These are phyloP conservation scores for Carpinus fangiana DNA, from an alignment of 306 rosid species.

Conservation along the genomic window DNA sequence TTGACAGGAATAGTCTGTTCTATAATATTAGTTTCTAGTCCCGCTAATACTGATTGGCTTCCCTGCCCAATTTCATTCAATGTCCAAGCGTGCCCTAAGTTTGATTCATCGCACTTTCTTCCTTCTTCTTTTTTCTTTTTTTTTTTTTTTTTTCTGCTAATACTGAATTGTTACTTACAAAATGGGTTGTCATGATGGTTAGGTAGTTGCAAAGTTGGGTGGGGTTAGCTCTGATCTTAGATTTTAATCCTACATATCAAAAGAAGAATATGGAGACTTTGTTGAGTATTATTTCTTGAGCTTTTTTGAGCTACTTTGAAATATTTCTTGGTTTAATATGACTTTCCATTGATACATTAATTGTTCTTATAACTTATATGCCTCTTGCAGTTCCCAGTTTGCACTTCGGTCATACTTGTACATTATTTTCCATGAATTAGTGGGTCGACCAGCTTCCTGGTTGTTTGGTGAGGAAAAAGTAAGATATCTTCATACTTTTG, in stretches of 20 bases:
- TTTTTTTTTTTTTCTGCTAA: background rate
- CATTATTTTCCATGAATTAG: slow-evolving; percentile 82
- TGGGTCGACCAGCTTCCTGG: slow-evolving; percentile 89
- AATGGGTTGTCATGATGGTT: background rate
- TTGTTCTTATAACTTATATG: slow-evolving; percentile 18
- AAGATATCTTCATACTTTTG: slow-evolving; percentile 29
- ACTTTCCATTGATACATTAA: slow-evolving; percentile 12
- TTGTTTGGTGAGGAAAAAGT: slow-evolving; percentile 78
- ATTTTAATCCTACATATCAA: background rate
- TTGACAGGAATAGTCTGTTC: background rate
- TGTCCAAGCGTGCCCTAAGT: background rate
- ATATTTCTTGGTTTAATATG: slow-evolving; percentile 5
- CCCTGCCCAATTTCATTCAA: background rate
- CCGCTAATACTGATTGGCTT: background rate
- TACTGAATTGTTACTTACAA: background rate
- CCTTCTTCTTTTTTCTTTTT: too few species aligned
- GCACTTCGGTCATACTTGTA: slow-evolving; percentile 94
- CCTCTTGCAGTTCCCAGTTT: slow-evolving; percentile 83
- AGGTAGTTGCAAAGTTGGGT: background rate
- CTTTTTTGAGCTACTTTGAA: background rate
- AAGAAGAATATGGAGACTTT: background rate
- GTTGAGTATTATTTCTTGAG: background rate
- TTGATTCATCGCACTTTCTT: background rate
- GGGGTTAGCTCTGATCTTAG: background rate
- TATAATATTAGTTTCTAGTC: background rate